Evolutionary conservation across 768 basidiomycete genomes (phyloP), one percentile per base, ranked within the genome.

Genomic region (Mycena amicta): DNA sequence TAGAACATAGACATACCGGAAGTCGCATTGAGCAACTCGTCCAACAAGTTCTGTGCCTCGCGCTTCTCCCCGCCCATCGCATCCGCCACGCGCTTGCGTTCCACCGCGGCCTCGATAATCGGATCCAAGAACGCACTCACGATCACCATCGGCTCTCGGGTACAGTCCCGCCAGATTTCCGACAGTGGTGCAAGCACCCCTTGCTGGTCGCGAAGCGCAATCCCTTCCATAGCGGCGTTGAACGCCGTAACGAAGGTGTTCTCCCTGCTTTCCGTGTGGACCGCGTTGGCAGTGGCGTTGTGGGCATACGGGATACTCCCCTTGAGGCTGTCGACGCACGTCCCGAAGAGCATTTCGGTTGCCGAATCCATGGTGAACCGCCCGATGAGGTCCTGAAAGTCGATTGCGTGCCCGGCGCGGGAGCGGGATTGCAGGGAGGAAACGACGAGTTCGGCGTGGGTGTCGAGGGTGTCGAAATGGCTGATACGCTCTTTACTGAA

Each of bases 291-390:
- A 61, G 22, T 57, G 60, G 5, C 55, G 52, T 70, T 57, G 49
- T 68, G 43, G 1, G 83, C 81, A 59, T 82, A 81, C 2, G 82
- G 75, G 1, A 85, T 71, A 6, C 73, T 76, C 0, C 74, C 78
- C 1, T 71, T 70, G 16, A 84, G 79, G 2, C 80, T 80, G 41
- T 68, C 64, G 18, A 83, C 77, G 43, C 78, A 72, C 33, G 77
- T 67, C 29, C 78, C 80, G 56, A 86, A 85, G 22, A 86, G 76
- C 61, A 85, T 86, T 45, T 85, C 82, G 0, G 84, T 80, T 2
- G 83, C 84, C 0, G 82, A 81, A 68, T 86, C 85, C 54, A 86
- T 72, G 0, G 85, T 86, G 67, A 85, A 87, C 1, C 84, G 78
- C 0, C 78, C 78, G 3, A 79, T 75, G 43, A 82, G 72, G 53